phyloP scores from a whole-genome alignment of 345 rosid genomes.

The Syzygium aqueum region DNA sequence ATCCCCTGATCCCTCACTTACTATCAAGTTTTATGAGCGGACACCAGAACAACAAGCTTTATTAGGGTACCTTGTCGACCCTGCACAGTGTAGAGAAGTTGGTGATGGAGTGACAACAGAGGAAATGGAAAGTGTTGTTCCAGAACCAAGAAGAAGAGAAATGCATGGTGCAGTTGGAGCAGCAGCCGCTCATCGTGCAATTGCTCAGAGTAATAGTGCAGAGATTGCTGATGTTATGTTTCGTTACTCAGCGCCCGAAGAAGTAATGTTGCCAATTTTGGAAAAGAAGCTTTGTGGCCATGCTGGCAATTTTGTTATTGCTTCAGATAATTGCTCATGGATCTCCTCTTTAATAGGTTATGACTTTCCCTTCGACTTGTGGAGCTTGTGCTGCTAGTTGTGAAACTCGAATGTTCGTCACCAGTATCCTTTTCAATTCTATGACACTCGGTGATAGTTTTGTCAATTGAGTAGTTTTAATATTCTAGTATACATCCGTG shows the following conservation, averaged over 20 bases:
- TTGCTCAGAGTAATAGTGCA: slow-evolving; percentile 80
- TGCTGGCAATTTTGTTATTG: neutral
- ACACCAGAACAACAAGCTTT: slow-evolving; percentile 76
- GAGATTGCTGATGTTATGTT: slow-evolving; percentile 73
- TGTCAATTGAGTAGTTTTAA: neutral
- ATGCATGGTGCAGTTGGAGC: slow-evolving; percentile 90
- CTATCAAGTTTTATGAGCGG: slow-evolving; percentile 73
- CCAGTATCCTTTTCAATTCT: slow-evolving; percentile 38
- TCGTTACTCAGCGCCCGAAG: slow-evolving; percentile 85
- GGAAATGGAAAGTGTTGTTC: slow-evolving; percentile 8
- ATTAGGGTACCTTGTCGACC: slow-evolving; percentile 60
- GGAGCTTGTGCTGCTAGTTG: slow-evolving; percentile 36
- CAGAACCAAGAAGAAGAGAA: slow-evolving; percentile 19
- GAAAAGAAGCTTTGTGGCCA: neutral
- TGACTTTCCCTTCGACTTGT: slow-evolving; percentile 57
- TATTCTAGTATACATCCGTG: neutral
- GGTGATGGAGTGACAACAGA: slow-evolving; percentile 19
- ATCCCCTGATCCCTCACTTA: slow-evolving; percentile 69
- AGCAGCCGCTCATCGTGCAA: slow-evolving; percentile 70
- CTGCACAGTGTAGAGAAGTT: slow-evolving; percentile 36
- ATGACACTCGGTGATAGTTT: neutral
- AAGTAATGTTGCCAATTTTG: slow-evolving; percentile 25
- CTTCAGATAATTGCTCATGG: neutral
- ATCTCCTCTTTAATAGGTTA: slow-evolving; percentile 23
- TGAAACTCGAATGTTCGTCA: slow-evolving; percentile 56